phyloP scores from a whole-genome alignment of 164 flowering plant genomes.

The Paratinospora sagittata region DNA sequence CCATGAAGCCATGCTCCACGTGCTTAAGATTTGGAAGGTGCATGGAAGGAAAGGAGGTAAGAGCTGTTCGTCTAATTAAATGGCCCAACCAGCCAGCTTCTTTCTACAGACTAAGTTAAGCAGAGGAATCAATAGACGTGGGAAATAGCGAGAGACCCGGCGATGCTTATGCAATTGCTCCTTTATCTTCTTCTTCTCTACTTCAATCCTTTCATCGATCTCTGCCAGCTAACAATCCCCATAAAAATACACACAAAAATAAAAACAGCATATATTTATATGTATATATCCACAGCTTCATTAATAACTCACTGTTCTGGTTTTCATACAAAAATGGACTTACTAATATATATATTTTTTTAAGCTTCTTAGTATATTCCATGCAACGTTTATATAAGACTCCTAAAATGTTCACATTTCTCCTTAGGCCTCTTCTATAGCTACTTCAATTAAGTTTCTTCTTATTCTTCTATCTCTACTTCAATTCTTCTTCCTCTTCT shows the following conservation, averaged over 20 bases:
- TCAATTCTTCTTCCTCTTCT: neutral
- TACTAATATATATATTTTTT: conserved; percentile 2
- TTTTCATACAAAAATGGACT: neutral
- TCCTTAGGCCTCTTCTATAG: neutral
- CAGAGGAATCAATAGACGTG: conserved; percentile 52
- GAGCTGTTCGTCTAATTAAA: conserved; percentile 4
- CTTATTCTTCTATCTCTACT: neutral
- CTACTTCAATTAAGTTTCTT: too few species aligned
- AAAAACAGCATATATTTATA: too few species aligned
- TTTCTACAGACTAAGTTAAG: conserved; percentile 9
- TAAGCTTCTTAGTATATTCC: neutral
- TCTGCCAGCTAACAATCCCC: conserved; percentile 71
- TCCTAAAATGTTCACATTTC: neutral
- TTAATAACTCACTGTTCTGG: neutral
- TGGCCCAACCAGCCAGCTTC: conserved; percentile 7
- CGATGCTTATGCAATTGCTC: conserved; percentile 37
- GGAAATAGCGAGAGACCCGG: conserved; percentile 47
- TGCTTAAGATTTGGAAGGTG: conserved; percentile 16
- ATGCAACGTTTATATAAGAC: neutral
- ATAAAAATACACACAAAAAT: conserved; percentile 9
- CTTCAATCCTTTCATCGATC: conserved; percentile 13
- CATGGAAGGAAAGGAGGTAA: conserved; percentile 15
- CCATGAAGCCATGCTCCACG: conserved; percentile 15
- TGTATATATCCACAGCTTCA: neutral
- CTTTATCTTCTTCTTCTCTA: conserved; percentile 12